Conservation (phyloP, 192 early-diverging fungal genomes). For the Coemansia sp. region DNA sequence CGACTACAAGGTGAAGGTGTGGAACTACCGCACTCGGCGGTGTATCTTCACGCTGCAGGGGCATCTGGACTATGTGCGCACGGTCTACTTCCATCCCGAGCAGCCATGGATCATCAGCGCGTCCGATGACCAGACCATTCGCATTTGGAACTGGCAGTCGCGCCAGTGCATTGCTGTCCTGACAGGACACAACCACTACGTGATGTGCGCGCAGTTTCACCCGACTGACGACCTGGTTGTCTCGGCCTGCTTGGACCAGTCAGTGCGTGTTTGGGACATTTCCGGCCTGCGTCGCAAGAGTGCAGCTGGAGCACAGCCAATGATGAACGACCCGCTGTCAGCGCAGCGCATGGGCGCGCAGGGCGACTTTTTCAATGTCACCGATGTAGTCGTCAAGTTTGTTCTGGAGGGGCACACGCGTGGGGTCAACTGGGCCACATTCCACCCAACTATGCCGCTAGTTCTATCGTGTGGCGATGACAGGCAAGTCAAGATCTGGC, state of each 20-base stretch:
- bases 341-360: slow-evolving; percentile 60
- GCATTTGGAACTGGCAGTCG: slow-evolving; percentile 99
- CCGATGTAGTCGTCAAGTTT: slow-evolving; percentile 96
- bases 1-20: slow-evolving; percentile 99
- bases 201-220: slow-evolving; percentile 98
- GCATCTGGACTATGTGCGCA: slow-evolving; percentile 97
- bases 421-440: slow-evolving; percentile 96
- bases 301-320: slow-evolving; percentile 48
- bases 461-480: slow-evolving; percentile 98
- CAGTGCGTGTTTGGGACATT: slow-evolving; percentile 99
- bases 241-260: slow-evolving; percentile 93
- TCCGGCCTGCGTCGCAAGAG: slow-evolving; percentile 69
- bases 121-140: slow-evolving; percentile 98
- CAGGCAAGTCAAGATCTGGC: slow-evolving; percentile 97
- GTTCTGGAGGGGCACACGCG: slow-evolving; percentile 97
- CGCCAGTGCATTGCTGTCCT: slow-evolving; percentile 95
- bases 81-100: slow-evolving; percentile 96
- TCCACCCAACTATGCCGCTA: slow-evolving; percentile 94
- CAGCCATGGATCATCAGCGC: slow-evolving; percentile 96
- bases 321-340: slow-evolving; percentile 39
- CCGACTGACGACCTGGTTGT: slow-evolving; percentile 96
- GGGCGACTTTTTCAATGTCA: slow-evolving; percentile 94
- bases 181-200: slow-evolving; percentile 98
- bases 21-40: slow-evolving; percentile 97
- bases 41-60: slow-evolving; percentile 97